Base-by-base conservation (phyloP, 495 filamentous ascomycete genomes). In the Penicillium lagena region DNA sequence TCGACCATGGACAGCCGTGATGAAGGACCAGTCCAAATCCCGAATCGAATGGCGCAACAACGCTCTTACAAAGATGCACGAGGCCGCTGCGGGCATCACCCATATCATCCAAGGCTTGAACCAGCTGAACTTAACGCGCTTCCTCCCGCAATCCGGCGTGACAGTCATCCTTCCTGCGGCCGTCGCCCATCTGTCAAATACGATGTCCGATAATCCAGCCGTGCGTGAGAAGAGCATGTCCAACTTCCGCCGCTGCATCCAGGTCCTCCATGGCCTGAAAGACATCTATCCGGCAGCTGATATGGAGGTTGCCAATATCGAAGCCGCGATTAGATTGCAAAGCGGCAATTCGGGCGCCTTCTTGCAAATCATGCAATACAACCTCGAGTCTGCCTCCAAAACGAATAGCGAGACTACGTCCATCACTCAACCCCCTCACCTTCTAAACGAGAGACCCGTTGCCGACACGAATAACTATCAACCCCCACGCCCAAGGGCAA, bases 111-210 rank as follows among this genome's bases (percentile, higher is more conserved):
- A 80, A 40, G 78, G 82, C 14, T 70, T 95, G 7, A 82, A 85
- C 46, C 70, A 75, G 22, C 71, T 81, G 15, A 71, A 79, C 32
- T 75, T 95, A 1, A 87, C 86, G 12, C 76, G 72, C 13, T 94
- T 81, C 54, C 75, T 95, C 1, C 87, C 89, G 9, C 89, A 89
- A 15, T 86, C 86, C 6, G 87, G 87, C 17, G 86, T 94, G 14
- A 95, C 89, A 0, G 86, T 91, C 11, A 80, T 94, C 12, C 74
- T 91, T 11, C 89, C 88, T 0, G 88, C 89, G 8, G 86, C 90
- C 56, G 90, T 94, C 37, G 87, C 89, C 37, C 88, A 95, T 56
- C 70, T 95, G 22, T 76, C 90, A 3, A 87, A 93, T 54, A 86
- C 89, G 60, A 89, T 86, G 62, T 83, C 81, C 9, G 79, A 78